Evolutionary conservation across 2,329 filamentous ascomycete species (phyloP), one percentile per base, ranked within the genome.

Genomic region (Aspergillus fischeri): DNA sequence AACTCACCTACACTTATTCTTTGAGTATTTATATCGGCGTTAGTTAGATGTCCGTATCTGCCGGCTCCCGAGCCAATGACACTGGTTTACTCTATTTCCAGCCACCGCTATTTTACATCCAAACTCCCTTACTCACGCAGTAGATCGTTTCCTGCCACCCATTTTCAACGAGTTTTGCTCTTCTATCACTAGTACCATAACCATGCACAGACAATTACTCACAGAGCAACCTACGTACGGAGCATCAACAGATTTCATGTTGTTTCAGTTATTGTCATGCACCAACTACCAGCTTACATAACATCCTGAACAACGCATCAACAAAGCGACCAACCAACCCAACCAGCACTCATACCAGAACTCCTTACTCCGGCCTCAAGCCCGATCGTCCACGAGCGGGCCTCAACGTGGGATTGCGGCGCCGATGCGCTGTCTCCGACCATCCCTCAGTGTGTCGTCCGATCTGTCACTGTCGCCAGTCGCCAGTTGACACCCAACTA

Each of bases 101-200:
- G 55, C 58, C 59, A 59, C 59, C 58, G 41, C 52, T 61, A 63
- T n/a, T 69, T 67, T 68, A 58, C 51, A 38, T 21, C 24, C 20
- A 28, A 38, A 6, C 6, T 6, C 32, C 32, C 3, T 38, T 17
- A 38, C 5, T 14, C 32, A 38, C 5, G 32, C 14, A 17, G 6
- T 17, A 38, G 32, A 38, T 17, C 14, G 4, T 38, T 38, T 17
- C 32, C 32, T 27, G 55, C 58, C 59, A 59, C 59, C 57, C 51
- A 59, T 54, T 56, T 35, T 54, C 49, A 54, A 11, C 49, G 51
- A 11, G 29, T 53, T 56, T 49, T 56, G 52, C 55, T 41, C 42
- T 52, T 45, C 38, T 17, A 38, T 38, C 32, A 38, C 14, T 17
- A 38, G 14, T 1, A 17, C 3, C 14, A 38, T 7, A 17, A 38